Evolutionary conservation across 768 basidiomycete genomes (phyloP).

Genomic region (Amyloporia xantha): DNA sequence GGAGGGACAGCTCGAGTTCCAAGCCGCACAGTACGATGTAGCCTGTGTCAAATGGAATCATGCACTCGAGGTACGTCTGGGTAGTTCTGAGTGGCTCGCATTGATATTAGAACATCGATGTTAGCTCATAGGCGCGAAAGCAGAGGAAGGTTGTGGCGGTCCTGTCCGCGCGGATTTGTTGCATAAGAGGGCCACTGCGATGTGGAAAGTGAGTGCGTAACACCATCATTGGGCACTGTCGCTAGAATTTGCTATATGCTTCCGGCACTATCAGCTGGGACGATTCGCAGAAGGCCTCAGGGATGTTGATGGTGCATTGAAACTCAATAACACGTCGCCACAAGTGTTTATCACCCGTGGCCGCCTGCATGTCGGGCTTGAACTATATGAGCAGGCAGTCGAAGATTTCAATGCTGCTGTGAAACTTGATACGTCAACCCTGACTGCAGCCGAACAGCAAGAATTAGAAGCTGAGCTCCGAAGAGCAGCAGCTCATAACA

Average conservation of each 20-base stretch:
- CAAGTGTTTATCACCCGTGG: conserved; percentile 81
- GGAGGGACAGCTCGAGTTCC: conserved; percentile 70
- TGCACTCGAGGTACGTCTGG: conserved; percentile 48
- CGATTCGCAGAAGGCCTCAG: conserved; percentile 55
- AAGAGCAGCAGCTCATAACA: conserved; percentile 62
- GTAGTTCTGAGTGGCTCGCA: not conserved
- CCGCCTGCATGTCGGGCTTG: conserved; percentile 62
- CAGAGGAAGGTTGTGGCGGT: conserved; percentile 70
- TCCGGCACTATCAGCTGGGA: conserved; percentile 49
- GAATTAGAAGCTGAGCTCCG: conserved; percentile 74
- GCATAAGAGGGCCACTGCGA: conserved; percentile 72
- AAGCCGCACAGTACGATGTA: conserved; percentile 43
- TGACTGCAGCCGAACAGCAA: conserved; percentile 43
- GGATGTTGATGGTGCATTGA: conserved; percentile 60
- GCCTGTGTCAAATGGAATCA: conserved; percentile 63
- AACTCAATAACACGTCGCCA: conserved; percentile 54
- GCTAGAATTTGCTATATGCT: not conserved
- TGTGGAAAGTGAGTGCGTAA: conserved; percentile 50
- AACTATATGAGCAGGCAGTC: conserved; percentile 61
- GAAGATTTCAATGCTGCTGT: conserved; percentile 69
- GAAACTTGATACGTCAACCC: conserved; percentile 54
- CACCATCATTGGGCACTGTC: not conserved
- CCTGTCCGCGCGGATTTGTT: conserved; percentile 69
- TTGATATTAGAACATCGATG: not conserved
- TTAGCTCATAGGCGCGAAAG: conserved; percentile 54